Evolutionary conservation across 2,329 filamentous ascomycete species (phyloP).

Genomic region (Pestalotiopsis sp.): DNA sequence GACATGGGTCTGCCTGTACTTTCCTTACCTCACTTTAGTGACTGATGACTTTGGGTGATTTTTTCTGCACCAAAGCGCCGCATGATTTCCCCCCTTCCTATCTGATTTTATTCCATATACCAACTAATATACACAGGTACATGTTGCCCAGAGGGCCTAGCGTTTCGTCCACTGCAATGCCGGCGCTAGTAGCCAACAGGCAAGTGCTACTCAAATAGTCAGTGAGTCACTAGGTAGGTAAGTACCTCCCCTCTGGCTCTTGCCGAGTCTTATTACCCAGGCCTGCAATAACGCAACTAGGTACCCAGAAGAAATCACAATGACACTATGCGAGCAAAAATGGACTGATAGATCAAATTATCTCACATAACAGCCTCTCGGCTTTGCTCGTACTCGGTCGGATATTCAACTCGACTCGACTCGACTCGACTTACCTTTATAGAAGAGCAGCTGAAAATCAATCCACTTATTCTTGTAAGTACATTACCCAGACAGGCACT

Average conservation of each 20-base stretch:
- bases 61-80: neutral
- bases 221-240: neutral
- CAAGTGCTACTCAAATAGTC: neutral
- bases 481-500: neutral
- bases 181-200: constrained; percentile 6
- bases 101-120: neutral
- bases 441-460: neutral
- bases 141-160: constrained; percentile 1
- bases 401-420: neutral
- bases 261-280: neutral
- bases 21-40: neutral
- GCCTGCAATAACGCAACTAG: neutral
- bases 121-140: neutral
- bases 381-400: neutral
- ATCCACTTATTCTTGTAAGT: too few species aligned
- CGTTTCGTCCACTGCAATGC: neutral
- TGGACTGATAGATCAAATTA: neutral
- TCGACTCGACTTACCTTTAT: neutral
- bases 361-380: neutral
- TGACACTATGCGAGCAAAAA: neutral
- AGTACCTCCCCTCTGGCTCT: neutral
- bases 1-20: neutral
- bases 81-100: neutral
- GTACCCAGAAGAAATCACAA: neutral
- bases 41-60: neutral